Percentiles rank a stretch among this genome's conserved stretches.
Conservation (phyloP, 768 basidiomycete genomes). For the Amanita thiersii region DNA sequence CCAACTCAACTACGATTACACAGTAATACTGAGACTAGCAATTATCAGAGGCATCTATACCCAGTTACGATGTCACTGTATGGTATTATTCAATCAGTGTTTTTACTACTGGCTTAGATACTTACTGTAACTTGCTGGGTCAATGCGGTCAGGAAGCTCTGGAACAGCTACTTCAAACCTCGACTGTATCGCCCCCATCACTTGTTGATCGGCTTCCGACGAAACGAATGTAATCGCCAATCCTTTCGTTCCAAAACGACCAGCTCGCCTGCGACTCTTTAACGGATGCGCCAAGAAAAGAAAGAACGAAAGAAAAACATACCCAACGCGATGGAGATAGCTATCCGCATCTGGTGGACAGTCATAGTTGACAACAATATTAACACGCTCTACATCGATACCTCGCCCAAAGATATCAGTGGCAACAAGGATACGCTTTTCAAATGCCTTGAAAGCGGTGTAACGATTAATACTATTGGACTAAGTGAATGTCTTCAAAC, state of each 20-base stretch:
- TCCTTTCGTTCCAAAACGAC: conserved; percentile 99
- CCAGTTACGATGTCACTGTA: conserved; percentile 1
- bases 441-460: conserved; percentile 97
- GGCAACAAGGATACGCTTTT: conserved; percentile 97
- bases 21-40: too few relatives aligned
- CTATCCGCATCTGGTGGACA: conserved; percentile 96
- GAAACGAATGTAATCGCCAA: conserved; percentile 96
- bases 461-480: conserved; percentile 78
- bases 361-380: conserved; percentile 99
- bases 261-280: conserved; percentile 65
- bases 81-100: neutral
- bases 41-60: too few relatives aligned
- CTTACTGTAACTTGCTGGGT: conserved; percentile 93
- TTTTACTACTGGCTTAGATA: conserved; percentile 14
- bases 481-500: conserved; percentile 8
- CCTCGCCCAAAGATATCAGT: conserved; percentile 99
- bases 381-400: conserved; percentile 99
- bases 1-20: too few relatives aligned
- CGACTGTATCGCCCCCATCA: conserved; percentile 91
- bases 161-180: conserved; percentile 97
- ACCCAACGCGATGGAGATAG: conserved; percentile 98
- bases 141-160: conserved; percentile 89
- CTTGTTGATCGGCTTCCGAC: conserved; percentile 86
- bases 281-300: neutral
- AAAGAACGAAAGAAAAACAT: conserved; percentile 17